phyloP scores from a whole-genome alignment of 345 rosid species.

The Populus pruinosa region DNA sequence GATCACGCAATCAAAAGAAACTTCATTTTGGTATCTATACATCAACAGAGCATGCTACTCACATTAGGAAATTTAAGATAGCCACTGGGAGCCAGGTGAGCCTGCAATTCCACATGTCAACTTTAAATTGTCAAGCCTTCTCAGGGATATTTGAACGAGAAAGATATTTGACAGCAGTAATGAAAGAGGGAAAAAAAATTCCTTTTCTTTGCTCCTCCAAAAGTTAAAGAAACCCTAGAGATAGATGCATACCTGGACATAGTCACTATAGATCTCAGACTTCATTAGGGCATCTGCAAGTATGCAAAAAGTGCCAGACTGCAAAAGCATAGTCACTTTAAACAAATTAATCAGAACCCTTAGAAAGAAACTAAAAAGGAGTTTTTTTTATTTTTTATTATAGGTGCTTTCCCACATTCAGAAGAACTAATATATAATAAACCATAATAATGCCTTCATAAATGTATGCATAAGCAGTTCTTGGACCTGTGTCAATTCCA shows the following conservation, averaged over 20 bases:
- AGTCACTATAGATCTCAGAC: slow-evolving; percentile 67
- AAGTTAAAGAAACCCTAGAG: background rate
- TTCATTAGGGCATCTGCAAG: slow-evolving; percentile 59
- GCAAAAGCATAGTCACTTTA: slow-evolving; percentile 21
- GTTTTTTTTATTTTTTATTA: too few relatives aligned
- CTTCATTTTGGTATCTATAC: background rate
- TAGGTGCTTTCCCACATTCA: background rate
- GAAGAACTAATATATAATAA: background rate
- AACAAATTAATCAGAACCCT: background rate
- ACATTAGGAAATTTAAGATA: slow-evolving; percentile 72
- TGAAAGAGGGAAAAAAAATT: background rate
- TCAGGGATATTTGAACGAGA: background rate
- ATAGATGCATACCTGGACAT: slow-evolving; percentile 57
- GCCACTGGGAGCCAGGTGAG: slow-evolving; percentile 80
- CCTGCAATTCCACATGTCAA: slow-evolving; percentile 39
- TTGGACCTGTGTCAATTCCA: background rate
- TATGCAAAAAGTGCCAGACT: slow-evolving; percentile 63
- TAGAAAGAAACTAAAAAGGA: background rate
- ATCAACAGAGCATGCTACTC: slow-evolving; percentile 25
- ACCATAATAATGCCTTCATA: background rate
- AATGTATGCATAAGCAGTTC: background rate
- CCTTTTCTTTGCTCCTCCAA: background rate
- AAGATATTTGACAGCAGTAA: background rate
- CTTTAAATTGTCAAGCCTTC: slow-evolving; percentile 4
- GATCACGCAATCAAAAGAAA: background rate